Percentiles rank a stretch among this genome's conserved stretches.
These are phyloP conservation scores for Tephrocybe sp. DNA, from an alignment of 768 basidiomycete genomes.

Conservation along the genomic window DNA sequence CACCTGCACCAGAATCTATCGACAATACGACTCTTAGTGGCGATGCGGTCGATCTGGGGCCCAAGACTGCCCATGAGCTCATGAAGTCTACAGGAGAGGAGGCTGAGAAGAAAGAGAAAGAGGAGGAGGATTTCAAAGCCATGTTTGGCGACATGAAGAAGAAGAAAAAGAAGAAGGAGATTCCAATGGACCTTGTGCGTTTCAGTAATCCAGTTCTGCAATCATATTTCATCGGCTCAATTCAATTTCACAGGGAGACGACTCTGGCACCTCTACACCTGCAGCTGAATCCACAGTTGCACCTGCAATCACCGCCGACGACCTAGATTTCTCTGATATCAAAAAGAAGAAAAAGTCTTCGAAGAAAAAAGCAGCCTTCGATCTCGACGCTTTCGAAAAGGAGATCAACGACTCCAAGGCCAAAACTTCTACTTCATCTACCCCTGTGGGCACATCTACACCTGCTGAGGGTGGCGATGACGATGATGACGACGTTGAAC, in stretches of 20 bases:
- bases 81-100: constrained; percentile 55
- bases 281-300: constrained; percentile 39
- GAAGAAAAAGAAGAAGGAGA: constrained; percentile 93
- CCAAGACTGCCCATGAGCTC: constrained; percentile 72
- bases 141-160: constrained; percentile 91
- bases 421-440: constrained; percentile 40
- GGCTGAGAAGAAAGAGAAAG: constrained; percentile 47
- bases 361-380: constrained; percentile 87
- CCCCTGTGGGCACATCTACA: too few relatives aligned
- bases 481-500: constrained; percentile 53
- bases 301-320: constrained; percentile 60
- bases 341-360: constrained; percentile 94
- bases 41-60: constrained; percentile 75
- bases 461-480: constrained; percentile 46
- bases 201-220: too few relatives aligned
- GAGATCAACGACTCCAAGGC: constrained; percentile 75
- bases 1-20: constrained; percentile 72
- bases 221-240: too few relatives aligned
- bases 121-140: constrained; percentile 75
- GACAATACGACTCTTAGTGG: constrained; percentile 70
- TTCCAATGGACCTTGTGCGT: constrained; percentile 77
- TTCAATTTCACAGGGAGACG: constrained; percentile 61
- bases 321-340: constrained; percentile 92
- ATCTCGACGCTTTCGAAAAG: constrained; percentile 94
- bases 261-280: constrained; percentile 66